Conservation (phyloP, 169 alveolate species). For the Amoebophrya sp. region DNA sequence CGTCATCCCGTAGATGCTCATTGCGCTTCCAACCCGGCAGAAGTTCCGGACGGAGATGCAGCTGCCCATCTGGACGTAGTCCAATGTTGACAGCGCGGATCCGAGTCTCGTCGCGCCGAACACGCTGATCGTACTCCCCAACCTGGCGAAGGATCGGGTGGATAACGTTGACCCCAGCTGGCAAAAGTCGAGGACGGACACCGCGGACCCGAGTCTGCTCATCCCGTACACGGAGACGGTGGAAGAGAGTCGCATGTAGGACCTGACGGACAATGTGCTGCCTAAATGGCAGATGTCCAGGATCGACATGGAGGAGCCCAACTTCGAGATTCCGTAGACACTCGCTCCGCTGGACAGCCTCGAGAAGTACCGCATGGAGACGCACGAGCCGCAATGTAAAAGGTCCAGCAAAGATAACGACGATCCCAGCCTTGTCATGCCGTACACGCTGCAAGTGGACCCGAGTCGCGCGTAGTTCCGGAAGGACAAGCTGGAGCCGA, state of each 20-base stretch:
- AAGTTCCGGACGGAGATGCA: constrained; percentile 13
- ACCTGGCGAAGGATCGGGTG: neutral
- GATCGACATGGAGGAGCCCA: neutral
- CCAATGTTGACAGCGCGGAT: neutral
- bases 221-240: neutral
- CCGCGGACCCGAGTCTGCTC: neutral
- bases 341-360: neutral
- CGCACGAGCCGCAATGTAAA: neutral
- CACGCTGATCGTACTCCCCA: neutral
- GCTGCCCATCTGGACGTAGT: neutral
- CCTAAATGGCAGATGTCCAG: constrained; percentile 38
- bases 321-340: constrained; percentile 21
- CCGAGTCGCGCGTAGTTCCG: constrained; percentile 29
- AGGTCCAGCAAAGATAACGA: constrained; percentile 12
- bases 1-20: neutral
- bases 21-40: constrained; percentile 17
- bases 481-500: constrained; percentile 21
- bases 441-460: neutral
- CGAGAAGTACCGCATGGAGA: neutral
- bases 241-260: neutral
- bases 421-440: neutral
- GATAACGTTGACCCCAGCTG: neutral
- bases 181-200: neutral
- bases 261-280: neutral
- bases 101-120: neutral